A percentile compares a stretch with the other conserved stretches of the same genome.
Evolutionary conservation across 164 flowering plant genomes (phyloP).

Genomic region (Tetrastigma voinierianum): DNA sequence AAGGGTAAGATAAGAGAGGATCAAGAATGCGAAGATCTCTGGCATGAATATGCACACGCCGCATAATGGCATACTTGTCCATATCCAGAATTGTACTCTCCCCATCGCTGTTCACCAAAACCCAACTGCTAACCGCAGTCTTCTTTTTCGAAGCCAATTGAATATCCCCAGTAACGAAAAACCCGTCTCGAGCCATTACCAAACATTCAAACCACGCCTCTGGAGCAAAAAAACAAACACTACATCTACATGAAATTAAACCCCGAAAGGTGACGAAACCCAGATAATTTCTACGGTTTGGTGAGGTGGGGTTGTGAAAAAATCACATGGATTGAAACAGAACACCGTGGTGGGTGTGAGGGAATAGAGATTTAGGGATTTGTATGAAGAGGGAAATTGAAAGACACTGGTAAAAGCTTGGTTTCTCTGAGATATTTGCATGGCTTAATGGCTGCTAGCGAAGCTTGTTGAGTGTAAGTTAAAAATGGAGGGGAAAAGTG

Average conservation of each 20-base stretch:
- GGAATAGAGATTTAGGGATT: not conserved
- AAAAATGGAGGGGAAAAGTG: not conserved
- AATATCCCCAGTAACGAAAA: slow-evolving; percentile 53
- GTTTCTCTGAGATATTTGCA: slow-evolving; percentile 3
- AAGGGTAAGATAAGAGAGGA: slow-evolving; percentile 87
- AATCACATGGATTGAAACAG: too few relatives aligned
- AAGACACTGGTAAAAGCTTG: not conserved
- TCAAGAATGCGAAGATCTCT: slow-evolving; percentile 92
- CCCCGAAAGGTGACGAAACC: too few relatives aligned
- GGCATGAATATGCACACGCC: slow-evolving; percentile 83
- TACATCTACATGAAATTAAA: too few relatives aligned
- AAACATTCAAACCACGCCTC: slow-evolving; percentile 8
- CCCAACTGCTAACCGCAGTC: slow-evolving; percentile 73
- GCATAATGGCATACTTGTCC: slow-evolving; percentile 90
- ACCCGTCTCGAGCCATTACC: slow-evolving; percentile 52
- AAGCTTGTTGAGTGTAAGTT: not conserved
- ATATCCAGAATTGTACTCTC: slow-evolving; percentile 60
- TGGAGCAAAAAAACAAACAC: too few relatives aligned
- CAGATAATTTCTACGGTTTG: too few relatives aligned
- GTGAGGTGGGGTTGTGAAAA: too few relatives aligned
- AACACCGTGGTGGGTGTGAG: not conserved
- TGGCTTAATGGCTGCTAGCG: slow-evolving; percentile 4
- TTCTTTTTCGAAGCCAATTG: slow-evolving; percentile 44
- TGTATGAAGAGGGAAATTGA: not conserved
- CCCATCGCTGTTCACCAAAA: slow-evolving; percentile 58